Percentiles rank a stretch among this genome's conserved stretches.
Evolutionary conservation across 345 rosid species (phyloP).

Genomic region (Lepidium didymum): DNA sequence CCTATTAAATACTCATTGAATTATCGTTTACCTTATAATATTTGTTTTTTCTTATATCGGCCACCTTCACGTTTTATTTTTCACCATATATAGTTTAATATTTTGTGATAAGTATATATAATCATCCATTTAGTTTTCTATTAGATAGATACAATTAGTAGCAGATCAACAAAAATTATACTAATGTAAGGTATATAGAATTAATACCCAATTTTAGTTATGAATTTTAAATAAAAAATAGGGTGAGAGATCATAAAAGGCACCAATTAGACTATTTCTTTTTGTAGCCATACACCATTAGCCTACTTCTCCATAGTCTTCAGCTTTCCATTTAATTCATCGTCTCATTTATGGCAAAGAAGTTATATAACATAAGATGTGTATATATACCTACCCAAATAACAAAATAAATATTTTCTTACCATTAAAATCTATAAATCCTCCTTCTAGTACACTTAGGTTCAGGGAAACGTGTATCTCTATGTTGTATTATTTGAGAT

Average conservation of each 20-base stretch:
- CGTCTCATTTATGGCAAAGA: not conserved
- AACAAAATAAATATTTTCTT: not conserved
- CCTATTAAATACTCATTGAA: slow-evolving; percentile 11
- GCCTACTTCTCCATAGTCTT: slow-evolving; percentile 13
- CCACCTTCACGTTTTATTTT: not conserved
- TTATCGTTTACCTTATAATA: slow-evolving; percentile 4
- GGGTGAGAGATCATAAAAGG: not conserved
- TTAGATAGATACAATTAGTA: too few species aligned
- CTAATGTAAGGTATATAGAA: too few species aligned
- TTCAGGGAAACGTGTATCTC: too few species aligned
- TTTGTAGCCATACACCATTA: slow-evolving; percentile 21
- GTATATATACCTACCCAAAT: not conserved
- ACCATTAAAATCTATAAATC: not conserved
- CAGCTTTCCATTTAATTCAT: slow-evolving; percentile 25
- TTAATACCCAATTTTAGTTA: too few species aligned
- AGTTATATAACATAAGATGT: not conserved
- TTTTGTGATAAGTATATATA: not conserved
- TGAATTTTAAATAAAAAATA: too few species aligned
- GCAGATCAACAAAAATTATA: too few species aligned
- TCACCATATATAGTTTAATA: not conserved
- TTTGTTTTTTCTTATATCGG: not conserved
- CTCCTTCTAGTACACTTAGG: too few species aligned
- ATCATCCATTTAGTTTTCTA: not conserved
- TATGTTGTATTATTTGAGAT: too few species aligned
- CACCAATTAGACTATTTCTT: slow-evolving; percentile 7